phyloP scores from a whole-genome alignment of 2,329 filamentous ascomycete species.

The Cercospora janseana region DNA sequence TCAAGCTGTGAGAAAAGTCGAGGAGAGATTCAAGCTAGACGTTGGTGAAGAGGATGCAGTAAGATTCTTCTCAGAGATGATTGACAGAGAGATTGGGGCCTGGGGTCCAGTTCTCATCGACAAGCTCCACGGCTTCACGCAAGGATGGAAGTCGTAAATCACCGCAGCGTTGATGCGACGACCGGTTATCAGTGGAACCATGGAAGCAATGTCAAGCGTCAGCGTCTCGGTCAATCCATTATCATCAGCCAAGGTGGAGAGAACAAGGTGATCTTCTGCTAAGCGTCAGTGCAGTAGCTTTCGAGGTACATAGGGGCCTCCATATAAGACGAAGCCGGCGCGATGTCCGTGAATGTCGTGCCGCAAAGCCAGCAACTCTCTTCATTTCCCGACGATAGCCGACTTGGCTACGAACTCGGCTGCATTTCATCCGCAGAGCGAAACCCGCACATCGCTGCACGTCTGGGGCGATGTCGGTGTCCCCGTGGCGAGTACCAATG shows the following conservation, averaged over 20 bases:
- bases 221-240: too few relatives aligned
- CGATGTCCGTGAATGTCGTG: too few relatives aligned
- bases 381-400: slow-evolving; percentile 15
- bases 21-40: slow-evolving; percentile 90
- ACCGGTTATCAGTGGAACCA: too few relatives aligned
- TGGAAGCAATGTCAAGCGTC: too few relatives aligned
- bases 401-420: slow-evolving; percentile 7
- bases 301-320: too few relatives aligned
- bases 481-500: slow-evolving; percentile 5
- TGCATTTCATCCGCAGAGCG: slow-evolving; percentile 10
- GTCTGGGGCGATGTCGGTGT: slow-evolving; percentile 13
- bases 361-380: too few relatives aligned
- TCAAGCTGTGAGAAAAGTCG: slow-evolving; percentile 90
- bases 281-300: too few relatives aligned
- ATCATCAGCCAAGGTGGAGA: too few relatives aligned
- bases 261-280: too few relatives aligned
- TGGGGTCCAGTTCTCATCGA: slow-evolving; percentile 94
- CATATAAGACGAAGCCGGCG: too few relatives aligned
- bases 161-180: neutral
- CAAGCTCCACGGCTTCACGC: slow-evolving; percentile 87
- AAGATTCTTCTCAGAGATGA: slow-evolving; percentile 79
- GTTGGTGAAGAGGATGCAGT: slow-evolving; percentile 90
- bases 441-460: neutral
- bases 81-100: slow-evolving; percentile 85
- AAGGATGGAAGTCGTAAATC: slow-evolving; percentile 61